Conservation (phyloP, 768 basidiomycete species). For the Udeniomyces megalosporus region DNA sequence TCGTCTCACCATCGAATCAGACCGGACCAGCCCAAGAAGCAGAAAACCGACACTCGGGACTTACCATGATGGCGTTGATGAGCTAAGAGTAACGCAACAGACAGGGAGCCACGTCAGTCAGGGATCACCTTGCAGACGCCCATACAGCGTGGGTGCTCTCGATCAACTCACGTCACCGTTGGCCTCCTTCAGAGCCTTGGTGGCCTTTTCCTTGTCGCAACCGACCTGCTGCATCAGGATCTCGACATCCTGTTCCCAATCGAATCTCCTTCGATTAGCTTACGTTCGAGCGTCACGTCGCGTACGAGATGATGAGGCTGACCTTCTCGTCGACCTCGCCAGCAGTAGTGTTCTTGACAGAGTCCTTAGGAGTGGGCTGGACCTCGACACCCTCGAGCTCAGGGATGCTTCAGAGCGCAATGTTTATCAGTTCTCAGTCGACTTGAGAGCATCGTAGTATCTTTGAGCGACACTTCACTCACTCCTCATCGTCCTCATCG, state of each 20-base stretch:
- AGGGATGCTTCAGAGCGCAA: constrained; percentile 20
- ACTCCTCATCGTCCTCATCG: constrained; percentile 48
- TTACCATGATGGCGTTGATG: background rate
- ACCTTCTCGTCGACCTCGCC: constrained; percentile 71
- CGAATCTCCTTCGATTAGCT: too few species aligned
- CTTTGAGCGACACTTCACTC: too few species aligned
- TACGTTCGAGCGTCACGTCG: too few species aligned
- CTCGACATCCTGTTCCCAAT: constrained; percentile 94
- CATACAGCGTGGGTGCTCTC: constrained; percentile 42
- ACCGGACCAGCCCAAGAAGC: too few species aligned
- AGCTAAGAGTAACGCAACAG: background rate
- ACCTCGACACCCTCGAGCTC: constrained; percentile 21
- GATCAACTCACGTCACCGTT: constrained; percentile 88
- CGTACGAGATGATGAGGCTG: background rate
- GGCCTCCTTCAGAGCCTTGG: constrained; percentile 73
- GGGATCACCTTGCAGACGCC: too few species aligned
- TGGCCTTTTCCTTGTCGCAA: constrained; percentile 59
- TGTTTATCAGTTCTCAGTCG: background rate
- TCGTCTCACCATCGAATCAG: too few species aligned
- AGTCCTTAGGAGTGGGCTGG: constrained; percentile 16
- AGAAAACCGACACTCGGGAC: too few species aligned
- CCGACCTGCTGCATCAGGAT: constrained; percentile 57
- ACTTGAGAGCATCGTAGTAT: too few species aligned
- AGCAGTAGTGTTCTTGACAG: constrained; percentile 26
- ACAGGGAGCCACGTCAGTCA: too few species aligned